Conservation (phyloP, 805 yeast genomes). For the Starmerella gropengiesseri region DNA sequence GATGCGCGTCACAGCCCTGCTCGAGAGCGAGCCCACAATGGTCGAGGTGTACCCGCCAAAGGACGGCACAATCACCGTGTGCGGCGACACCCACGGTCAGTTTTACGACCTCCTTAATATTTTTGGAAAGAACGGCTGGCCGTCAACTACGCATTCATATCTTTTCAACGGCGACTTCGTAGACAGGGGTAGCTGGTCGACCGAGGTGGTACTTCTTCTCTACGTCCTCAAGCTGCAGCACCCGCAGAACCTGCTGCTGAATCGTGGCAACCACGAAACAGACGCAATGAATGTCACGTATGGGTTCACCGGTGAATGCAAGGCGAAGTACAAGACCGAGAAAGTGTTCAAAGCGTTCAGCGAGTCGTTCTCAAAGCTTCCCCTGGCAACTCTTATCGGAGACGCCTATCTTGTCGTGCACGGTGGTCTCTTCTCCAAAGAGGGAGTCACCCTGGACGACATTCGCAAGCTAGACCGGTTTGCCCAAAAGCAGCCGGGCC, state of each 20-base stretch:
- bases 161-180: constrained; percentile 96
- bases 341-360: constrained; percentile 71
- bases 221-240: constrained; percentile 66
- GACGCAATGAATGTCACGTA: constrained; percentile 93
- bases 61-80: constrained; percentile 56
- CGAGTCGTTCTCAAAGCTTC: constrained; percentile 75
- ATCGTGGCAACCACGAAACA: constrained; percentile 96
- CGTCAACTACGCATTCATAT: constrained; percentile 55
- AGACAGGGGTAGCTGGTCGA: constrained; percentile 96
- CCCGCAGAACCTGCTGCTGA: constrained; percentile 61
- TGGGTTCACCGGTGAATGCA: constrained; percentile 94
- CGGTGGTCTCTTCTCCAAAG: constrained; percentile 75
- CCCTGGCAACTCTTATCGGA: constrained; percentile 74
- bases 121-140: constrained; percentile 61
- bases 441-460: constrained; percentile 58
- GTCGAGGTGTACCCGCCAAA: constrained; percentile 47
- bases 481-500: constrained; percentile 60
- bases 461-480: constrained; percentile 62
- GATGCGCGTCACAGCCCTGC: constrained; percentile 54
- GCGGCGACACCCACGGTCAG: constrained; percentile 98
- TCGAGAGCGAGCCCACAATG: constrained; percentile 58
- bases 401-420: constrained; percentile 79
- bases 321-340: constrained; percentile 65
- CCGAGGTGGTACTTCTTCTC: constrained; percentile 79
- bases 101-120: constrained; percentile 79